These are phyloP conservation scores for Capronia coronata DNA, from an alignment of 2,329 filamentous ascomycete species.

Conservation along the genomic window DNA sequence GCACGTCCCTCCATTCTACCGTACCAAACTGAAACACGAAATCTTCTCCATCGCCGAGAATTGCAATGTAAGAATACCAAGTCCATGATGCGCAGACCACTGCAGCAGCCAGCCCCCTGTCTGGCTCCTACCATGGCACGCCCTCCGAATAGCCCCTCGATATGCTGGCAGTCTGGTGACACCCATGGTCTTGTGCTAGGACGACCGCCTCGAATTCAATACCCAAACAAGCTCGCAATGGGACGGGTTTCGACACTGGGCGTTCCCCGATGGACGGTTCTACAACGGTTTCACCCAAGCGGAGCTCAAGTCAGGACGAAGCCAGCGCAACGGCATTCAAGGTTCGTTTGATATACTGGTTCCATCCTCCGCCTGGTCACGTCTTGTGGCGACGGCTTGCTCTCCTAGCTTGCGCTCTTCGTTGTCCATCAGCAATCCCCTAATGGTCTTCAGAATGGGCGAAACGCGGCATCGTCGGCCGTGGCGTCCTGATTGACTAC, in stretches of 20 bases:
- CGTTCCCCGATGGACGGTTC: slow-evolving; percentile 32
- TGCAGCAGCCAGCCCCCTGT: background rate
- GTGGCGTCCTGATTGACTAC: slow-evolving; percentile 44
- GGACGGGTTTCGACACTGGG: slow-evolving; percentile 25
- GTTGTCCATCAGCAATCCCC: too few species aligned
- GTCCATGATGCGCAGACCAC: background rate
- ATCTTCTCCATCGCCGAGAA: slow-evolving; percentile 3
- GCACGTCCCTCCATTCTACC: slow-evolving; percentile 8
- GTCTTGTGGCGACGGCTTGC: background rate
- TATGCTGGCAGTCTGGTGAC: background rate
- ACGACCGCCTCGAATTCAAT: slow-evolving; percentile 13
- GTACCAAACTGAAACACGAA: slow-evolving; percentile 6
- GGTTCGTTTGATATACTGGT: slow-evolving; percentile 17
- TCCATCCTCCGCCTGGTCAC: background rate
- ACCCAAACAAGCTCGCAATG: slow-evolving; percentile 14
- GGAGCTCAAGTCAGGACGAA: slow-evolving; percentile 31
- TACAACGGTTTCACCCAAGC: slow-evolving; percentile 34
- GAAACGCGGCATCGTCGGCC: slow-evolving; percentile 40
- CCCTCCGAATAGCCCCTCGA: background rate
- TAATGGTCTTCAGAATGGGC: slow-evolving; percentile 34
- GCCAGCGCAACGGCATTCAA: slow-evolving; percentile 34
- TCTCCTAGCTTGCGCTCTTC: too few species aligned
- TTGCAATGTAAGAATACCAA: slow-evolving; percentile 1
- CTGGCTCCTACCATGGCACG: background rate
- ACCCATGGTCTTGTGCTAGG: background rate